Evolutionary conservation across 2,329 filamentous ascomycete genomes (phyloP).

Genomic region (Fusarium hainanense): DNA sequence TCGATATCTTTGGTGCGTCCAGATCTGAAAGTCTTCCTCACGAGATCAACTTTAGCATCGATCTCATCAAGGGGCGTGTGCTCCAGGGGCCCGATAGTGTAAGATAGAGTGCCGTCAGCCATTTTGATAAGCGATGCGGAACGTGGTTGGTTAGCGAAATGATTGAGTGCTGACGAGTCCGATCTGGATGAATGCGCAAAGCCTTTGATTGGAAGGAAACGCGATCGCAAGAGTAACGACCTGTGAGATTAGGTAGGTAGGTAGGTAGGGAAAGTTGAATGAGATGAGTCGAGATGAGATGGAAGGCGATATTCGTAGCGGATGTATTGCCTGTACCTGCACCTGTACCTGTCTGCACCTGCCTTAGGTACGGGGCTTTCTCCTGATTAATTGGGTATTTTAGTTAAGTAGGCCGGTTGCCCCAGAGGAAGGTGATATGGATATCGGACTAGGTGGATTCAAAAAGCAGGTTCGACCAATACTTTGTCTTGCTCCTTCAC

Average conservation of each 20-base stretch:
- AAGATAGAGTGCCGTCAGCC: constrained; percentile 55
- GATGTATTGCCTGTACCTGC: background rate
- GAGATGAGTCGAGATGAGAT: background rate
- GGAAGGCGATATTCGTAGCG: background rate
- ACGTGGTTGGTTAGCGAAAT: constrained; percentile 18
- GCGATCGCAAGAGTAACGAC: background rate
- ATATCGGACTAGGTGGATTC: constrained; percentile 4
- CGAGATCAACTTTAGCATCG: constrained; percentile 65
- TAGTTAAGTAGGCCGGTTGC: background rate
- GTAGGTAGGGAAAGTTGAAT: background rate
- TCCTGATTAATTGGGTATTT: constrained; percentile 26
- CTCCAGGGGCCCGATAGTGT: constrained; percentile 62
- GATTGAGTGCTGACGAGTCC: constrained; percentile 25
- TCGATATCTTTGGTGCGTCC: constrained; percentile 85
- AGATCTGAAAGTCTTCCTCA: constrained; percentile 77
- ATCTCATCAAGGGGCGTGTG: constrained; percentile 75
- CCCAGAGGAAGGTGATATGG: constrained; percentile 9
- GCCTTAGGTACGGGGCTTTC: constrained; percentile 1
- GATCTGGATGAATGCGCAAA: background rate
- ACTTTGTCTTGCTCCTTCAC: constrained; percentile 1
- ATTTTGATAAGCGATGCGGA: constrained; percentile 22
- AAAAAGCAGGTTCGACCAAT: constrained; percentile 3
- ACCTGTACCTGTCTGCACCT: background rate
- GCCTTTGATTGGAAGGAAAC: background rate
- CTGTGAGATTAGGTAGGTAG: background rate